Conservation (phyloP, 441 rosid species). For the Syzygium syzygioides region DNA sequence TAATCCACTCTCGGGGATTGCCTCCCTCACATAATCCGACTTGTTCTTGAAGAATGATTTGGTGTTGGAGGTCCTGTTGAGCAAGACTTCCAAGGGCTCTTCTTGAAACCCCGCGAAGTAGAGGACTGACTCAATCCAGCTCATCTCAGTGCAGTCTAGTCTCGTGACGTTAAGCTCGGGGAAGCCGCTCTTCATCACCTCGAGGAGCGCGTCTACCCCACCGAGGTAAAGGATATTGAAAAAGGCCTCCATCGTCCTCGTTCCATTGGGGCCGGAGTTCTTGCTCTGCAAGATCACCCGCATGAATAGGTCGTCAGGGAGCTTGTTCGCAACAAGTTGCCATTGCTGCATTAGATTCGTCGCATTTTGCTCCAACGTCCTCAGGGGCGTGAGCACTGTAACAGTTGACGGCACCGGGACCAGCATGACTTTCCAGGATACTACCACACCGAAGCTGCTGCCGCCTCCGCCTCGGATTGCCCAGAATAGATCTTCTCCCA, state of each 20-base stretch:
- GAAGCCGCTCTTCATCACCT: background rate
- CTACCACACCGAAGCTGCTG: background rate
- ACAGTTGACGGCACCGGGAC: background rate
- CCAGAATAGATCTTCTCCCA: background rate
- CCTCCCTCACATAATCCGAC: background rate
- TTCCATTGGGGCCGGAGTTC: background rate
- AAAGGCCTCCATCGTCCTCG: background rate
- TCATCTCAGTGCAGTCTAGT: background rate
- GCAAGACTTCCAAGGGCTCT: background rate
- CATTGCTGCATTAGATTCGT: background rate
- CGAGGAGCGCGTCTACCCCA: background rate
- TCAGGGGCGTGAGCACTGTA: background rate
- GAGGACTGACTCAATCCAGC: background rate
- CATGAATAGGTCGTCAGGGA: background rate
- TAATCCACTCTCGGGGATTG: background rate
- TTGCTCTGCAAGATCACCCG: background rate
- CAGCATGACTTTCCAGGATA: background rate
- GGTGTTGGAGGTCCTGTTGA: background rate
- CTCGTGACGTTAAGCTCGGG: background rate
- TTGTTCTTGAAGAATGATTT: background rate
- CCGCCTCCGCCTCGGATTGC: background rate
- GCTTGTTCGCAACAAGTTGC: background rate
- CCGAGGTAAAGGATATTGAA: background rate
- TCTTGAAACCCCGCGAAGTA: background rate
- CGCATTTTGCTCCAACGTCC: background rate